These are phyloP conservation scores for Zygoascus sp. DNA, from an alignment of 1,139 yeast species.

Conservation along the genomic window DNA sequence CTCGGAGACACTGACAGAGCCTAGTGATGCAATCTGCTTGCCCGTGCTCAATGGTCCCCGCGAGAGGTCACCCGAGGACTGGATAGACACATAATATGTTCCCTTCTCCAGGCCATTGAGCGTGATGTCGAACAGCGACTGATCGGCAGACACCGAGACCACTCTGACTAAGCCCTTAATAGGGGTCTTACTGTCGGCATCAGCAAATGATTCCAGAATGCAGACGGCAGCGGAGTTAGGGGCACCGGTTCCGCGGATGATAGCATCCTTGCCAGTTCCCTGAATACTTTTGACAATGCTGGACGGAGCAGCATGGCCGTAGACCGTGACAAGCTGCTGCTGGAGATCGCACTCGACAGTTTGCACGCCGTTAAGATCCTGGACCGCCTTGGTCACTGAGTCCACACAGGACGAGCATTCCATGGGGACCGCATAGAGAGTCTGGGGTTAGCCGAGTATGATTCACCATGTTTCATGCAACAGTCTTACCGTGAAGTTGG, in stretches of 20 bases:
- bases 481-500: slow-evolving; percentile 21
- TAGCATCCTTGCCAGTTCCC: slow-evolving; percentile 76
- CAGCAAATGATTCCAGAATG: slow-evolving; percentile 69
- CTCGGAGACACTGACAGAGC: slow-evolving; percentile 39
- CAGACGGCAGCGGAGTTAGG: slow-evolving; percentile 91
- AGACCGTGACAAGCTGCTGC: slow-evolving; percentile 56
- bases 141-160: slow-evolving; percentile 54
- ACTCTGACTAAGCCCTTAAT: slow-evolving; percentile 87
- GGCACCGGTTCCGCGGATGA: slow-evolving; percentile 84
- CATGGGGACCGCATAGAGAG: slow-evolving; percentile 69
- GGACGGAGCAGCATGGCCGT: slow-evolving; percentile 68
- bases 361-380: slow-evolving; percentile 39
- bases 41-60: slow-evolving; percentile 73
- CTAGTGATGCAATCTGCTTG: slow-evolving; percentile 39
- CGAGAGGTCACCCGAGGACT: slow-evolving; percentile 71
- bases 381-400: slow-evolving; percentile 52
- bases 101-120: slow-evolving; percentile 65
- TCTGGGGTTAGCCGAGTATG: slow-evolving; percentile 14
- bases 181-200: slow-evolving; percentile 47
- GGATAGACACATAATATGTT: slow-evolving; percentile 62
- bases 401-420: slow-evolving; percentile 68
- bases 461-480: too few species aligned
- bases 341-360: slow-evolving; percentile 49
- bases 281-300: slow-evolving; percentile 61
- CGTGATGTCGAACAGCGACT: slow-evolving; percentile 68